Evolutionary conservation across 768 basidiomycete genomes (phyloP), one percentile per base, ranked within the genome.

Genomic region (Omphalotus guepiniiformis): DNA sequence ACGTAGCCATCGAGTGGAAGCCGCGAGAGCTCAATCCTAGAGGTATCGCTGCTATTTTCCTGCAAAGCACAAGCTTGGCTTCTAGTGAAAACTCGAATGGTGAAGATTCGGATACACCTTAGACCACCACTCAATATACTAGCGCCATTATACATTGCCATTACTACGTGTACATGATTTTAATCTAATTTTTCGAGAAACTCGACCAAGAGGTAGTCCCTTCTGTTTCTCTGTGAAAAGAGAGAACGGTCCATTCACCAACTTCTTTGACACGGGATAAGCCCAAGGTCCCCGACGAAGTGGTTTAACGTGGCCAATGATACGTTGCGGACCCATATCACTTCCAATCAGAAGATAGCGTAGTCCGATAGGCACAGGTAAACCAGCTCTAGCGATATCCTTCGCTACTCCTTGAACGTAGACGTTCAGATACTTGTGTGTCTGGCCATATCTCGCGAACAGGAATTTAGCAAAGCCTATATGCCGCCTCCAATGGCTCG

Each of bases 1-100:
- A 80, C 46, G 63, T 78, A 5, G 74, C 71, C 37, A 68, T 67
- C 37, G 82, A 84, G 63, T 78, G 74, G 69, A 79, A 74, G 56
- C 63, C 62, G 15, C 64, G 70, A 16, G 70, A 69, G 11, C 55
- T 46, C 16, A 15, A 25, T 6, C n/a, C n/a, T n/a, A 46, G 35
- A 46, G 44, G 44, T 13, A 46, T 46, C 2, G 44, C 34, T 15
- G 44, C 61, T 11, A 47, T 83, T 46, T 76, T 67, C 39, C 60
- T 85, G 32, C 73, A 75, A 49, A 71, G 71, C 28, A 63, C 52
- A 3, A 52, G 16, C n/a, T n/a, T n/a, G n/a, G n/a, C n/a, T n/a
- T n/a, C n/a, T n/a, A 26, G 44, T 25, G 22, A 25, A 36, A 22
- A 18, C 4, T 25, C 4, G 28, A 21, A 34, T n/a, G 42, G 35